Percentiles rank a stretch among this genome's conserved stretches.
Conservation (phyloP, 192 early-diverging fungal genomes). For the Spizellomyces sp. region DNA sequence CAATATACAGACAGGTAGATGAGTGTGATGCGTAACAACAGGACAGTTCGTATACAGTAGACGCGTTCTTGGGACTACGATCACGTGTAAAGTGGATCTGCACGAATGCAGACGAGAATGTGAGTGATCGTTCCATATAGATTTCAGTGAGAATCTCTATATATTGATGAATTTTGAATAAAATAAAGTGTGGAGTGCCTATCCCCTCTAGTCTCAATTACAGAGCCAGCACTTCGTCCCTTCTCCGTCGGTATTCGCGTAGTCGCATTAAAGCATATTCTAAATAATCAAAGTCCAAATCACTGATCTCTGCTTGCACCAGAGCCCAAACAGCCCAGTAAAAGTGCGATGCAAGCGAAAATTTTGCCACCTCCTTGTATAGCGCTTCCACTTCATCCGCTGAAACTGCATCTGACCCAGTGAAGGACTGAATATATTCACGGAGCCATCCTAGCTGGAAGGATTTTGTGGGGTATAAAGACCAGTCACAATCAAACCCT, state of each 20-base stretch:
- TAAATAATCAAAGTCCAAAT: conserved; percentile 96
- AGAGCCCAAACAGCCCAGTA: conserved; percentile 75
- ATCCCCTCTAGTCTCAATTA: too few relatives aligned
- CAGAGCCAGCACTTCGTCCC: not conserved
- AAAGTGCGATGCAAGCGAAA: conserved; percentile 87
- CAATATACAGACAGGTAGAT: too few relatives aligned
- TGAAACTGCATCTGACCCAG: conserved; percentile 14
- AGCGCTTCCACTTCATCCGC: conserved; percentile 61
- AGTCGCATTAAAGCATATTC: conserved; percentile 83
- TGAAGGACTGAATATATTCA: conserved; percentile 60
- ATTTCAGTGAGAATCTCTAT: too few relatives aligned
- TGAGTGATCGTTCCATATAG: too few relatives aligned
- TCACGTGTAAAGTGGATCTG: too few relatives aligned
- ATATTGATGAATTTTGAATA: too few relatives aligned
- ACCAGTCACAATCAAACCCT: conserved; percentile 94
- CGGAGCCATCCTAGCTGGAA: conserved; percentile 77
- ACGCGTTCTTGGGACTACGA: too few relatives aligned
- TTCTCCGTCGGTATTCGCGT: not conserved
- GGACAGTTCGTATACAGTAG: too few relatives aligned
- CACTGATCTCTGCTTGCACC: conserved; percentile 80
- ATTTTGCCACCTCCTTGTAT: conserved; percentile 78
- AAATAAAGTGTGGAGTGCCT: too few relatives aligned
- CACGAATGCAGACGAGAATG: too few relatives aligned
- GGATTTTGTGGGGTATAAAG: conserved; percentile 72
- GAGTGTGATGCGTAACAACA: too few relatives aligned